Percentiles rank a stretch among this genome's conserved stretches.
Evolutionary conservation across 2,329 filamentous ascomycete species (phyloP).

Genomic region (Endocalyx cinctus): DNA sequence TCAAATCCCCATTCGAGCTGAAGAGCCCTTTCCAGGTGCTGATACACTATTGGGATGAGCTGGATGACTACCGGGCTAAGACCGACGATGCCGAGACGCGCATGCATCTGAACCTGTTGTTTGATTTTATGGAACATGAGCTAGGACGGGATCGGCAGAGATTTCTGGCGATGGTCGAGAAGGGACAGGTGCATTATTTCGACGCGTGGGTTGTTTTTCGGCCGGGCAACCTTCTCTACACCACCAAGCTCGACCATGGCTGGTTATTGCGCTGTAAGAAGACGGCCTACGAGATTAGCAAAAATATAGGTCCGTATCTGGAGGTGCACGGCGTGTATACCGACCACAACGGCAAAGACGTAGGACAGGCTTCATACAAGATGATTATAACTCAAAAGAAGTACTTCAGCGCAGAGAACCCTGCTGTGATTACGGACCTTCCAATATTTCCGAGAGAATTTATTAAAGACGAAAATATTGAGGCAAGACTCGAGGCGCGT

Average conservation of each 20-base stretch:
- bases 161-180: conserved; percentile 8
- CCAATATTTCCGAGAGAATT: conserved; percentile 6
- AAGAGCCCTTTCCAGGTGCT: conserved; percentile 12
- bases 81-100: conserved; percentile 4
- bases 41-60: conserved; percentile 14
- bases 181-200: conserved; percentile 10
- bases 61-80: conserved; percentile 9
- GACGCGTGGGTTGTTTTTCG: conserved; percentile 13
- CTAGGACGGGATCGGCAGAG: conserved; percentile 9
- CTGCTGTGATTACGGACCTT: conserved; percentile 2
- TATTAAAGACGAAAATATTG: neutral
- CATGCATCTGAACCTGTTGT: conserved; percentile 15
- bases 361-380: conserved; percentile 6
- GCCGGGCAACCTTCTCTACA: conserved; percentile 13
- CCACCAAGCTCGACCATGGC: conserved; percentile 6
- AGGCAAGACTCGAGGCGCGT: neutral
- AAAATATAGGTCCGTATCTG: conserved; percentile 6
- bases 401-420: conserved; percentile 8
- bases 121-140: conserved; percentile 15
- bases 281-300: conserved; percentile 12
- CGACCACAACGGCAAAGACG: conserved; percentile 12
- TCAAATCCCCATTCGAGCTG: conserved; percentile 13
- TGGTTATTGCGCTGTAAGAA: conserved; percentile 12
- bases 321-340: conserved; percentile 14
- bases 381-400: conserved; percentile 10